These are phyloP conservation scores for Exophiala sp. DNA, from an alignment of 2,329 filamentous ascomycete species.

Conservation along the genomic window DNA sequence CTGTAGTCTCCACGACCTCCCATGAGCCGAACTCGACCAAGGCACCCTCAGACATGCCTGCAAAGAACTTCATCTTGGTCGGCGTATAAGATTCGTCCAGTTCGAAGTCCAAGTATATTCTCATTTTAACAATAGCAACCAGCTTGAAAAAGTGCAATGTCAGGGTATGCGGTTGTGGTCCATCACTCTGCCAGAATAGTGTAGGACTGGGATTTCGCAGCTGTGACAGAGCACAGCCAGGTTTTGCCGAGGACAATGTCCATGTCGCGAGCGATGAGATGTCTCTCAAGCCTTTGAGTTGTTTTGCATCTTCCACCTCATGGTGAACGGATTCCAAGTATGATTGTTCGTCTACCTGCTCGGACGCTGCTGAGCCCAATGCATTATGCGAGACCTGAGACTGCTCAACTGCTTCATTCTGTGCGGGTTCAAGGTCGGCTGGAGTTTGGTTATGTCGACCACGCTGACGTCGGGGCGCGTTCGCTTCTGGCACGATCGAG, in stretches of 20 bases:
- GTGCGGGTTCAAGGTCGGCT: conserved; percentile 5
- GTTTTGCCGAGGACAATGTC: conserved; percentile 62
- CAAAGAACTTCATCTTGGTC: conserved; percentile 83
- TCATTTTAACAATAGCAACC: conserved; percentile 48
- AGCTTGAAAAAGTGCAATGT: conserved; percentile 62
- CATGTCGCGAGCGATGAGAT: conserved; percentile 65
- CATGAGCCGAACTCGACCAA: conserved; percentile 83
- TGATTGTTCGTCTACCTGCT: conserved; percentile 24
- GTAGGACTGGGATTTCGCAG: conserved; percentile 55
- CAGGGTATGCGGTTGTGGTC: conserved; percentile 61
- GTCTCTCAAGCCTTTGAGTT: conserved; percentile 49
- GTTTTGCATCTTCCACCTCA: conserved; percentile 24
- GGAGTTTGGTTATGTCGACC: conserved; percentile 21
- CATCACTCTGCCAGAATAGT: conserved; percentile 65
- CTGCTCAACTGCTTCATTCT: conserved; percentile 10
- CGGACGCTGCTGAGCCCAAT: conserved; percentile 17
- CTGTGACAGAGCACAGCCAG: conserved; percentile 59
- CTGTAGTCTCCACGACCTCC: conserved; percentile 65
- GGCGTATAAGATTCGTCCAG: conserved; percentile 96
- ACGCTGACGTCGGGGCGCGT: conserved; percentile 17
- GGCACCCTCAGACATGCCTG: conserved; percentile 87
- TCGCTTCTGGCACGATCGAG: conserved; percentile 22
- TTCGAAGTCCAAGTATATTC: conserved; percentile 74
- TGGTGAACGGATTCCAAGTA: conserved; percentile 25
- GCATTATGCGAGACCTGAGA: conserved; percentile 22